Percentiles rank a stretch among this genome's conserved stretches.
Evolutionary conservation across 1,139 yeast genomes (phyloP).

Genomic region (Tardiomyces blankii): DNA sequence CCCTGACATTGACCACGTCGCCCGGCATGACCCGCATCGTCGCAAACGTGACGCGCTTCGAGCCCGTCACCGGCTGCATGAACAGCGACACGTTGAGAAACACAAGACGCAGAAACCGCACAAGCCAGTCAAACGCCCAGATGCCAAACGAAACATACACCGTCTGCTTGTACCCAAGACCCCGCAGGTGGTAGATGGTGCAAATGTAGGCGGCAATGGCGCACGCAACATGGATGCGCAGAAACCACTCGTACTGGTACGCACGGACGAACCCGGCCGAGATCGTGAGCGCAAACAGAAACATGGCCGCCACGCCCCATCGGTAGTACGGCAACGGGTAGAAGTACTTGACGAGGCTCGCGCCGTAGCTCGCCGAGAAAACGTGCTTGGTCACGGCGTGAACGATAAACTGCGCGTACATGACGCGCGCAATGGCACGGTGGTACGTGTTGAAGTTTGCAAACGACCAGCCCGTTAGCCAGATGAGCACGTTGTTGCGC

Average conservation of each 20-base stretch:
- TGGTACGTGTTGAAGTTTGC: constrained; percentile 50
- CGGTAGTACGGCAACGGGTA: constrained; percentile 27
- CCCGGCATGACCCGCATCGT: constrained; percentile 24
- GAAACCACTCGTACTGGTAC: constrained; percentile 37
- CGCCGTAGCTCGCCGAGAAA: constrained; percentile 24
- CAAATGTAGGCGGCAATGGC: constrained; percentile 36
- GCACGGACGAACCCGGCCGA: constrained; percentile 41
- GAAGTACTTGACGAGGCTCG: constrained; percentile 21
- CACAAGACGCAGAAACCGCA: constrained; percentile 29
- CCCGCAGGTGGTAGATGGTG: constrained; percentile 37
- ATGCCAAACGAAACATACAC: constrained; percentile 29
- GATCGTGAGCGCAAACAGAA: constrained; percentile 36
- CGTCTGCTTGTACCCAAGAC: constrained; percentile 38
- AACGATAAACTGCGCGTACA: constrained; percentile 35
- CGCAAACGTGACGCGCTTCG: constrained; percentile 25
- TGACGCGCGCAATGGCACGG: constrained; percentile 46
- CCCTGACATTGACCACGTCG: constrained; percentile 20
- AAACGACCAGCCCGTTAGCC: constrained; percentile 52
- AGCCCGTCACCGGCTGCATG: constrained; percentile 19
- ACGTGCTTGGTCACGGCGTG: constrained; percentile 29
- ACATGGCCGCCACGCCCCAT: constrained; percentile 50
- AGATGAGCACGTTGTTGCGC: constrained; percentile 45
- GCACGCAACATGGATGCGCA: constrained; percentile 33
- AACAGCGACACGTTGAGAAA: constrained; percentile 30
- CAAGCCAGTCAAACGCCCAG: constrained; percentile 34